Percentiles rank a stretch among this genome's conserved stretches.
phyloP scores from a whole-genome alignment of 2,329 filamentous ascomycete genomes.

The Aspergillus cejpii region DNA sequence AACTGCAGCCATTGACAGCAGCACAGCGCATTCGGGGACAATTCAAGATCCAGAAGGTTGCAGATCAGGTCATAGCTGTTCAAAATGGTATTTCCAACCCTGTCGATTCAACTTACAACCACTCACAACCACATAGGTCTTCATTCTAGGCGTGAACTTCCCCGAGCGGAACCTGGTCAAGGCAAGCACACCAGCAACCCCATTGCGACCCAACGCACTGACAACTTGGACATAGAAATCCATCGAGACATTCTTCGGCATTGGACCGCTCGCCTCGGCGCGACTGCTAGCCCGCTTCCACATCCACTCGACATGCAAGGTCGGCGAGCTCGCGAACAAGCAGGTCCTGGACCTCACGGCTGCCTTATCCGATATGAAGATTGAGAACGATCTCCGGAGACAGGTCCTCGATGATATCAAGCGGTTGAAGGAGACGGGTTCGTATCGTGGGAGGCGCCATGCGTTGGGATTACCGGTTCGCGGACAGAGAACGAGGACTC shows the following conservation, averaged over 20 bases:
- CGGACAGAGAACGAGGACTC: conserved; percentile 80
- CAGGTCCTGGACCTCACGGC: conserved; percentile 76
- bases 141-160: conserved; percentile 84
- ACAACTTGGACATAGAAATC: conserved; percentile 29
- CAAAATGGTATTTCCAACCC: conserved; percentile 27
- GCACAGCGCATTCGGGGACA: conserved; percentile 8
- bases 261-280: conserved; percentile 63
- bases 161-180: conserved; percentile 74
- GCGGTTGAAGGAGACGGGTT: conserved; percentile 81
- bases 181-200: conserved; percentile 46
- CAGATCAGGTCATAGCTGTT: conserved; percentile 7
- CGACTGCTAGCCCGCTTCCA: conserved; percentile 81
- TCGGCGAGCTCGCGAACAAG: conserved; percentile 66
- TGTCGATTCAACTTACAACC: neutral
- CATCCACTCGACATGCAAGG: conserved; percentile 74
- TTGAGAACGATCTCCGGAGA: conserved; percentile 79
- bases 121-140: conserved; percentile 52
- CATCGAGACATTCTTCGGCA: conserved; percentile 80
- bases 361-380: conserved; percentile 83
- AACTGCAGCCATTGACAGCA: conserved; percentile 7
- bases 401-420: conserved; percentile 77
- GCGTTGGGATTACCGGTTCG: conserved; percentile 87
- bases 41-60: conserved; percentile 7
- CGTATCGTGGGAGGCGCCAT: conserved; percentile 81
- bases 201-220: conserved; percentile 3